Conservation (phyloP, 257 asterid genomes). For the Salvia rosmarinus region DNA sequence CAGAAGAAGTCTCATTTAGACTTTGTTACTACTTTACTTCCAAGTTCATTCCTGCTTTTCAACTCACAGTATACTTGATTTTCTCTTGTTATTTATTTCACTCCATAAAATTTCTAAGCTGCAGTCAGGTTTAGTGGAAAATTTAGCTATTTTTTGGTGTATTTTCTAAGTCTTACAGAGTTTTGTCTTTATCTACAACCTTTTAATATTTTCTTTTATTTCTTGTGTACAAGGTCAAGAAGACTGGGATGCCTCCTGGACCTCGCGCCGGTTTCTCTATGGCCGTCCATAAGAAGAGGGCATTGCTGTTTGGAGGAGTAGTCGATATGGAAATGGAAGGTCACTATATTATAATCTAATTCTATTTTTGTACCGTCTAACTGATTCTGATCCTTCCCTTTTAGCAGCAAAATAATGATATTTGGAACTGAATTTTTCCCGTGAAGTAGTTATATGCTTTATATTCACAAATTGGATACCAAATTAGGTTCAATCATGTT, state of each 20-base stretch:
- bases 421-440: neutral
- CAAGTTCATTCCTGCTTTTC: too few relatives aligned
- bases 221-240: slow-evolving; percentile 69
- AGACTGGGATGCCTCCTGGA: slow-evolving; percentile 97
- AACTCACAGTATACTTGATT: too few relatives aligned
- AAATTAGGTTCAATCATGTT: slow-evolving; percentile 1
- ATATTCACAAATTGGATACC: neutral
- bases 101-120: too few relatives aligned
- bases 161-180: slow-evolving; percentile 10
- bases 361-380: slow-evolving; percentile 27
- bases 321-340: slow-evolving; percentile 99
- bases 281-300: slow-evolving; percentile 93
- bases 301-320: slow-evolving; percentile 94
- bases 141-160: neutral
- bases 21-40: too few relatives aligned
- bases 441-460: slow-evolving; percentile 20
- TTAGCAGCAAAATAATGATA: slow-evolving; percentile 13
- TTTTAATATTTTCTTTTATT: slow-evolving; percentile 23
- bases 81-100: too few relatives aligned
- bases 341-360: slow-evolving; percentile 31
- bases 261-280: slow-evolving; percentile 97
- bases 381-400: neutral
- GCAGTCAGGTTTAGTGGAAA: too few relatives aligned
- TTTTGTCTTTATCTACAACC: neutral
- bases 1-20: too few relatives aligned